A percentile compares a stretch with the other conserved stretches of the same genome.
Conservation (phyloP, 768 basidiomycete genomes). For the Termitomyces sp. region DNA sequence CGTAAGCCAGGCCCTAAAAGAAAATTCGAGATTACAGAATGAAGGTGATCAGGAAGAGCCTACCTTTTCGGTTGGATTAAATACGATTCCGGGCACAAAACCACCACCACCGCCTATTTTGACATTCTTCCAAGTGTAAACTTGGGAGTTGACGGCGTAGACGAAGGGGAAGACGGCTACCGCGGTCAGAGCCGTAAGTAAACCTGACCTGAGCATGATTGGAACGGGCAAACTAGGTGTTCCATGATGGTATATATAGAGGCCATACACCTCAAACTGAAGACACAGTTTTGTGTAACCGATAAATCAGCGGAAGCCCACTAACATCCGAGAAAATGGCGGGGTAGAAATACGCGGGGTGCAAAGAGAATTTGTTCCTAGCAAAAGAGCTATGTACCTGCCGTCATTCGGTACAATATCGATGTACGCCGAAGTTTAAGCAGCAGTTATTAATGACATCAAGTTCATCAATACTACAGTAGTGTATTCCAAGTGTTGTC, state of each 20-base stretch:
- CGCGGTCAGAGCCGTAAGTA: constrained; percentile 28
- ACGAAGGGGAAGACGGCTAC: constrained; percentile 24
- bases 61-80: constrained; percentile 52
- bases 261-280: background rate
- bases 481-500: too few relatives aligned
- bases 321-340: constrained; percentile 20
- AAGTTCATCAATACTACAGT: too few relatives aligned
- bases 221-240: constrained; percentile 1
- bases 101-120: constrained; percentile 48
- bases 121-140: constrained; percentile 63
- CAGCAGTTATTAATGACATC: too few relatives aligned
- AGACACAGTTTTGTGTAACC: constrained; percentile 5
- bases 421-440: background rate
- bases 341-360: constrained; percentile 8
- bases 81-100: constrained; percentile 57
- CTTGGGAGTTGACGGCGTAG: constrained; percentile 41
- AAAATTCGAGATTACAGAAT: background rate
- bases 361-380: too few relatives aligned
- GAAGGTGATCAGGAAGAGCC: background rate
- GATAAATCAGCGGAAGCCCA: constrained; percentile 19
- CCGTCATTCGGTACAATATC: background rate
- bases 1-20: constrained; percentile 52
- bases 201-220: constrained; percentile 29
- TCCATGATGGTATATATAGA: constrained; percentile 9
- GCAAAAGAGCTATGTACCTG: background rate